Evolutionary conservation across 106 monocot species (phyloP).

Genomic region (Dioscorea dumetorum): DNA sequence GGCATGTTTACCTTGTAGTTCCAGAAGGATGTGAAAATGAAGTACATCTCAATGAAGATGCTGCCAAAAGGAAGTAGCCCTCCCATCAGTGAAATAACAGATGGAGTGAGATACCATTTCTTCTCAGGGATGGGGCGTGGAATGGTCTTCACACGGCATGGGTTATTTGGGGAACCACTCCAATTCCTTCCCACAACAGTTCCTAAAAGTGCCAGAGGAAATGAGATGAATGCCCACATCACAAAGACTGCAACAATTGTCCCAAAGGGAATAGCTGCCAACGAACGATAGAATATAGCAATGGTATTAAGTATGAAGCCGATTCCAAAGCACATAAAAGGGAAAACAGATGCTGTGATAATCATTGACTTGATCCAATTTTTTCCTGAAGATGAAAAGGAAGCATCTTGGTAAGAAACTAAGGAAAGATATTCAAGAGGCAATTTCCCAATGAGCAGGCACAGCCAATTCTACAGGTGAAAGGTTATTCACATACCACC

Average conservation of each 20-base stretch:
- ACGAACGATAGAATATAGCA: slow-evolving; percentile 38
- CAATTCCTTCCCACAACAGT: slow-evolving; percentile 14
- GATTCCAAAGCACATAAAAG: slow-evolving; percentile 61
- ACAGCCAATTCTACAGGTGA: neutral
- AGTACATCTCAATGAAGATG: slow-evolving; percentile 97
- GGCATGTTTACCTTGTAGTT: slow-evolving; percentile 77
- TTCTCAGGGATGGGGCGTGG: slow-evolving; percentile 70
- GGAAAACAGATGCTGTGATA: slow-evolving; percentile 48
- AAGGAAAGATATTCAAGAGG: neutral
- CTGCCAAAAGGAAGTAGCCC: slow-evolving; percentile 73
- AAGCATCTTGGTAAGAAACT: neutral
- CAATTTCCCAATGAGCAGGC: neutral
- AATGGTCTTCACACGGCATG: slow-evolving; percentile 74
- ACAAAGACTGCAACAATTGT: slow-evolving; percentile 11
- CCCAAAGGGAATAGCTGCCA: slow-evolving; percentile 14
- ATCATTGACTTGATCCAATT: slow-evolving; percentile 51
- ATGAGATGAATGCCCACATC: slow-evolving; percentile 14
- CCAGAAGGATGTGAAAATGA: slow-evolving; percentile 97
- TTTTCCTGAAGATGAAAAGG: slow-evolving; percentile 22
- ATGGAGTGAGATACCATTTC: slow-evolving; percentile 69
- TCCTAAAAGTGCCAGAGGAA: slow-evolving; percentile 13
- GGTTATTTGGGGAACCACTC: slow-evolving; percentile 59
- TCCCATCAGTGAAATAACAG: slow-evolving; percentile 62
- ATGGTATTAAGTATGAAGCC: slow-evolving; percentile 63
- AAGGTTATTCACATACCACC: slow-evolving; percentile 51